Base-by-base conservation (phyloP, 345 rosid species). In the Orychophragmus violaceus region DNA sequence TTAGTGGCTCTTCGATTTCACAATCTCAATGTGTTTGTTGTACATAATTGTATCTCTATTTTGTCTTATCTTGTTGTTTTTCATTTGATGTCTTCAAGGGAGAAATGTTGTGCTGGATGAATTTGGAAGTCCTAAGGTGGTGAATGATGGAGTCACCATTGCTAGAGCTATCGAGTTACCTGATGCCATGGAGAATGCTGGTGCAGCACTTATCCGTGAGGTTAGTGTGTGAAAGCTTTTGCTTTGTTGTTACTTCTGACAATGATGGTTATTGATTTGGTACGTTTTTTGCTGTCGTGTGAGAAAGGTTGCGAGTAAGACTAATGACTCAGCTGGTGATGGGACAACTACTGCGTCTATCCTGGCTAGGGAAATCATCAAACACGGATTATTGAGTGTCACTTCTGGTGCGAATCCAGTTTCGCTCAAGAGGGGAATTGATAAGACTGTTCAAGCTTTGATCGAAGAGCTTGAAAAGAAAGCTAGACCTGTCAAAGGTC, bases 121-220 rank as follows among this genome's bases (percentile, higher is more conserved):
- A 64, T 94, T 69, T 82, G 99, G 99, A 24, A 94, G 85, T 59
- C 99, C 97, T 1, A 88, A 91, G 71, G 96, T 91, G 3, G 99
- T 94, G n/a, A 94, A 94, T 75, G 99, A 94, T 64, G 99, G 99
- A 13, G 97, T 94, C 16, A 94, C 97, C 2, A 94, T 94, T 59
- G 93, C 99, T 29, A 80, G 99, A 35, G 99, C 97, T 55, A 94
- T 94, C 77, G 96, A 91, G 76, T 72, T 94, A 5, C 85, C 93
- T 51, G 88, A 91, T 76, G 82, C 97, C 12, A 94, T 91, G 97
- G 99, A 94, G 72, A 94, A 94, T 79, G 97, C 99, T 7, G 97
- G 96, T 59, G 99, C 99, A 35, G 96, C 99, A 8, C 95, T 94
- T 37, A 94, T 94, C 51, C 90, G 96, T 55, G 99, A 94, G 97